Conservation (phyloP, 805 yeast species). For the Cyberlindnera veronae region DNA sequence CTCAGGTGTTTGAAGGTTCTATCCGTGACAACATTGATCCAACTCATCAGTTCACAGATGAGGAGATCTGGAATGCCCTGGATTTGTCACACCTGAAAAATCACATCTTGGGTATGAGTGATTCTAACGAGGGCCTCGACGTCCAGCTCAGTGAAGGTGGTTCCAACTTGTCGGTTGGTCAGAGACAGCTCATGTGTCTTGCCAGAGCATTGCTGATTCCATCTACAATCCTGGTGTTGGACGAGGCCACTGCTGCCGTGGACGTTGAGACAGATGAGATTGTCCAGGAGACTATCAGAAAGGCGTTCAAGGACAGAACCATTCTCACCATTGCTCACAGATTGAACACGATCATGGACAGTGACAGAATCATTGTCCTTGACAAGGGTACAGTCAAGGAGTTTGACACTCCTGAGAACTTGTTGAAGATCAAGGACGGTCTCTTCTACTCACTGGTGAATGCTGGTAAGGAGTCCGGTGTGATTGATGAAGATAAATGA, state of each 20-base stretch:
- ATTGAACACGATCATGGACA: conserved; percentile 77
- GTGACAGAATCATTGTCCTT: conserved; percentile 71
- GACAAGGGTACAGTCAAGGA: conserved; percentile 75
- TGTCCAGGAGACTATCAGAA: conserved; percentile 73
- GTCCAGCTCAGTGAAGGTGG: conserved; percentile 64
- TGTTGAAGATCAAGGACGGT: conserved; percentile 63
- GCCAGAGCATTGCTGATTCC: conserved; percentile 72
- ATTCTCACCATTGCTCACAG: conserved; percentile 85
- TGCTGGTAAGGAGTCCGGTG: conserved; percentile 34
- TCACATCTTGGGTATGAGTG: conserved; percentile 55
- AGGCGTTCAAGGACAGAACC: conserved; percentile 71
- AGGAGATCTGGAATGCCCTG: conserved; percentile 78
- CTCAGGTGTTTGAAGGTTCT: conserved; percentile 87
- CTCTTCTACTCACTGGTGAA: conserved; percentile 77
- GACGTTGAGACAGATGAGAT: conserved; percentile 81
- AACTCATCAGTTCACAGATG: conserved; percentile 59
- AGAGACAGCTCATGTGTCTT: conserved; percentile 75
- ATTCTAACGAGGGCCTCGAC: conserved; percentile 52
- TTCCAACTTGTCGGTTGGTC: conserved; percentile 69
- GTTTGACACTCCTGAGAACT: conserved; percentile 65
- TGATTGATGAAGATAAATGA: conserved; percentile 6
- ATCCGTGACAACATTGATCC: conserved; percentile 88
- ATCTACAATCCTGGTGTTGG: conserved; percentile 63
- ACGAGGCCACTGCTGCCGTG: conserved; percentile 88
- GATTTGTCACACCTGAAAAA: conserved; percentile 73